Base-by-base conservation (phyloP, 768 basidiomycete species). In the Rossbeevera mucosa region DNA sequence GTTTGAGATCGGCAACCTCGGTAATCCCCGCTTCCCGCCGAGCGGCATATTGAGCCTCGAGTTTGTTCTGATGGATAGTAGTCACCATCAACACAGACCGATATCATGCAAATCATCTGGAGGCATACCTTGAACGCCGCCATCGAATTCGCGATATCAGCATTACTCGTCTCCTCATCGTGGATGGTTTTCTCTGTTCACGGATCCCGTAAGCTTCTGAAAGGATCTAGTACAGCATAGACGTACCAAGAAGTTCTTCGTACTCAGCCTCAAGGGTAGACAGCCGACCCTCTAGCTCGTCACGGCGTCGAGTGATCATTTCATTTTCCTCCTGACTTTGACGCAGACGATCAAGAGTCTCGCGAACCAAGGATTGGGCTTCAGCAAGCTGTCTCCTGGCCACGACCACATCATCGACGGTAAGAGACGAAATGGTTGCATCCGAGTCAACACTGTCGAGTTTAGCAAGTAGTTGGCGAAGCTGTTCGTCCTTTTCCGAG, bases 281-380 rank as follows among this genome's bases (percentile, higher is more conserved):
- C 44, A 96, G 76, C 53, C 94, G 80, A 36, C 79, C 74, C 71
- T 99, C 94, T 38, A 98, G 71, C 65, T 99, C 96, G 56, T 92
- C 91, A 56, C 86, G 79, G 55, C 94, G 76, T 59, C 91, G 81
- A 24, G 76, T 72, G 52, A 91, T 76, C 77, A 91, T 81, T 64
- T 94, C 94, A 55, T 84, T 86, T 77, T 98, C 94, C 68, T 98
- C 94, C 62, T 94, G 90, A 55, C 85, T 85, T 71, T 92, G 86
- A 55, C 92, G 76, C 40, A 96, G 79, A 56, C 90, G 81, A 64
- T 98, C 95, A 49, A 94, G 81, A 21, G 92, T 88, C 68, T 97
- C 94, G 50, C 91, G 81, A 44, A 94, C 74, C 52, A 93, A 71
- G 20, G 80, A 81, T 65, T 96, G 94, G 30, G 89, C 86, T 63